A percentile compares a stretch with the other conserved stretches of the same genome.
Conservation (phyloP, 306 rosid genomes). For the Oemleria cerasiformis region DNA sequence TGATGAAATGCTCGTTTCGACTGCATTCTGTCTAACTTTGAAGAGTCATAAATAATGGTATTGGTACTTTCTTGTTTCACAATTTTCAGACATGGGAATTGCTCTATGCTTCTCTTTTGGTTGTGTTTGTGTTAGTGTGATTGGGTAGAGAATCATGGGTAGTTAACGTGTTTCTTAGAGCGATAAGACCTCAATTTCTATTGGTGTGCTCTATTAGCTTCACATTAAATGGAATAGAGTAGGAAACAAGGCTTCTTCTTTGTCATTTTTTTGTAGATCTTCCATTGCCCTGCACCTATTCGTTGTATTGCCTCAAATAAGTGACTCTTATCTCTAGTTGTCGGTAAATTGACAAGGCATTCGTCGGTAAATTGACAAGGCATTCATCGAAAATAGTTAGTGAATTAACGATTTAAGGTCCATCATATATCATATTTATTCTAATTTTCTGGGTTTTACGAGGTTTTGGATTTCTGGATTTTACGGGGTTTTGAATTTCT, state of each 20-base stretch:
- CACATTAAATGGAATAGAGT: background rate
- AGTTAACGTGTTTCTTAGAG: no score
- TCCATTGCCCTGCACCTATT: slow-evolving; percentile 9
- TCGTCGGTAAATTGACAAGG: no score
- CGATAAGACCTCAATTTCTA: background rate
- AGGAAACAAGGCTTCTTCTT: background rate
- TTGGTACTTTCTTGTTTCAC: background rate
- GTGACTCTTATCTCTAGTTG: background rate
- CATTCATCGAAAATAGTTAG: no score
- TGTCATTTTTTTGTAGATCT: background rate
- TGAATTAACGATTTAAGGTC: no score
- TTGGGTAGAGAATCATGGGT: background rate
- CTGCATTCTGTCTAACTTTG: background rate
- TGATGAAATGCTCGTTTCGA: background rate
- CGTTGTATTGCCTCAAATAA: slow-evolving; percentile 1
- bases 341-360: background rate
- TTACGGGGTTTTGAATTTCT: no score
- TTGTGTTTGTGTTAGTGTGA: background rate
- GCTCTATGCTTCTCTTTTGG: background rate
- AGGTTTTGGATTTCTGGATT: no score
- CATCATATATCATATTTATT: no score
- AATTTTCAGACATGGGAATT: background rate
- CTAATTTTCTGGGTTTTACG: no score
- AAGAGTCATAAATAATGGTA: background rate
- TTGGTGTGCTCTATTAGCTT: background rate